phyloP scores from a whole-genome alignment of 257 asterid genomes.

The Craterostigma plantagineum region DNA sequence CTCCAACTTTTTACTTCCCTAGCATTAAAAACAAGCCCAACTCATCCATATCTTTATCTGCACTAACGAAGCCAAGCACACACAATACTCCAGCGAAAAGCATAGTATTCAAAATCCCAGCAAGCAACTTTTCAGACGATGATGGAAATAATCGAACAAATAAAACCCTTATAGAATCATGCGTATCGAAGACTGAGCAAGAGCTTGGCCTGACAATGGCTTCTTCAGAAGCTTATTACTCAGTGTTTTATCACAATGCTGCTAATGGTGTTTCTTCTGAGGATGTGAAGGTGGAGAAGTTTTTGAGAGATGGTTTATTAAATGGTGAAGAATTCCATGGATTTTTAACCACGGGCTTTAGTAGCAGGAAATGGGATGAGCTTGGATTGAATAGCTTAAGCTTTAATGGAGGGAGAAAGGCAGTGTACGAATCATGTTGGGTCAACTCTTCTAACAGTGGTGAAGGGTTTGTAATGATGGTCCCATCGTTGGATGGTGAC shows the following conservation, averaged over 20 bases:
- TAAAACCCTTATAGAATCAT: too few species aligned
- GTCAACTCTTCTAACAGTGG: constrained; percentile 19
- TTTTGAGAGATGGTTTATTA: too few species aligned
- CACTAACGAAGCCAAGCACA: constrained; percentile 10
- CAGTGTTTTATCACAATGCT: too few species aligned
- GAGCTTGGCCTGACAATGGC: too few species aligned
- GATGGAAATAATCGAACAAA: too few species aligned
- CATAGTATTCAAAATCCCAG: too few species aligned
- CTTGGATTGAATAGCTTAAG: constrained; percentile 16
- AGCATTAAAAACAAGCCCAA: constrained; percentile 9
- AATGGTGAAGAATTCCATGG: background rate
- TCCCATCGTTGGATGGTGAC: constrained; percentile 8
- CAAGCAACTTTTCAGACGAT: too few species aligned
- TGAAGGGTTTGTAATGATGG: constrained; percentile 31
- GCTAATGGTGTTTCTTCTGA: too few species aligned
- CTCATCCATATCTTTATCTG: constrained; percentile 9
- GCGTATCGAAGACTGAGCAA: too few species aligned
- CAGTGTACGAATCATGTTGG: constrained; percentile 36
- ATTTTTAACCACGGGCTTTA: constrained; percentile 6
- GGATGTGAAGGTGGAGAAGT: too few species aligned
- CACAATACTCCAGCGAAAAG: constrained; percentile 8
- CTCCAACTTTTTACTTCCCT: constrained; percentile 33
- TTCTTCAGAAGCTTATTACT: too few species aligned
- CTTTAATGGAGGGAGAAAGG: constrained; percentile 22
- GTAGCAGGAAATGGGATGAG: constrained; percentile 20